Evolutionary conservation across 441 rosid genomes (phyloP).

Genomic region (Adansonia rubrostipa): DNA sequence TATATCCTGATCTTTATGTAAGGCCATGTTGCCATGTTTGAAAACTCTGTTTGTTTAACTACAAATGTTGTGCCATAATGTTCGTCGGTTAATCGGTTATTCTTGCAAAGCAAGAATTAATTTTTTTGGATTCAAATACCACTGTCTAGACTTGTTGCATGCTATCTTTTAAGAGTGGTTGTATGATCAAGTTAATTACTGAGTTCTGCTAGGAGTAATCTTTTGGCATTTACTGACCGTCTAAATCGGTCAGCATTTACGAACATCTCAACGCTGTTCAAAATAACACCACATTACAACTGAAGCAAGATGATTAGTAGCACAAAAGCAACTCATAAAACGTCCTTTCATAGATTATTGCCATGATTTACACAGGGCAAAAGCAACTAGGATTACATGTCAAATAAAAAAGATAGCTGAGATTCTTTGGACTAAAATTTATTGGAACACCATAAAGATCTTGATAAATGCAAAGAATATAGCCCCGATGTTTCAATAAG

Average conservation of each 20-base stretch:
- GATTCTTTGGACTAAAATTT: background rate
- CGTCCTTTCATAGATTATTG: background rate
- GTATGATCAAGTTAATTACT: no score
- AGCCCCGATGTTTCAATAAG: background rate
- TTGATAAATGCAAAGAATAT: background rate
- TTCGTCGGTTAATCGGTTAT: background rate
- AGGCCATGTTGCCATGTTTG: slow-evolving; percentile 14
- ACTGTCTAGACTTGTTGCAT: no score
- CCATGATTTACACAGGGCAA: background rate
- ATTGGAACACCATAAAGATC: background rate
- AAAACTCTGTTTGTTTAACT: background rate
- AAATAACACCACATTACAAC: background rate
- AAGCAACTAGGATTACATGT: background rate
- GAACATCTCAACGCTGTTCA: background rate
- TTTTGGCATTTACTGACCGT: no score
- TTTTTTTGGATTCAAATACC: background rate
- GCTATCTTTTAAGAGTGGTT: no score
- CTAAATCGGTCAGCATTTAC: background rate
- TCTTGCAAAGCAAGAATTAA: background rate
- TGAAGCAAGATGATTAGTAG: background rate
- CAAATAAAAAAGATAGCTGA: background rate
- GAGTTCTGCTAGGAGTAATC: no score
- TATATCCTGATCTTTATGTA: background rate
- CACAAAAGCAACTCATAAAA: background rate
- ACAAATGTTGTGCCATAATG: background rate